phyloP scores from a whole-genome alignment of 768 basidiomycete species.

The Termitomyces sp. region DNA sequence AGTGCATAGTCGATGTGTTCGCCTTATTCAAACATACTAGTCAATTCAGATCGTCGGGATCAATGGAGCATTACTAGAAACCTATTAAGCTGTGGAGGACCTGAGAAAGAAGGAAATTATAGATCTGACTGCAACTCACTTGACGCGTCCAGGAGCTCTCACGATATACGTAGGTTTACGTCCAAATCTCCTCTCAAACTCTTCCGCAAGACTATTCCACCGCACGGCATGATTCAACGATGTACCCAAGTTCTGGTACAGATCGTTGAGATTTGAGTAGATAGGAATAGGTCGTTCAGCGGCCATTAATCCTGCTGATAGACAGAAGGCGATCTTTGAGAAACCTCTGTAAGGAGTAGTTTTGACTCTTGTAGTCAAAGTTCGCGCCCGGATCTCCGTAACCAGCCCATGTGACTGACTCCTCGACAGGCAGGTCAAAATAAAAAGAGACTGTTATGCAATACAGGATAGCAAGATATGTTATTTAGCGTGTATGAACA shows the following conservation, averaged over 20 bases:
- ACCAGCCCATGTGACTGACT: too few species aligned
- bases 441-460: too few species aligned
- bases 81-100: constrained; percentile 36
- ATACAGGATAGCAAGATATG: too few species aligned
- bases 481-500: neutral
- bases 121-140: constrained; percentile 38
- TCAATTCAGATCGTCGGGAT: neutral
- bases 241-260: constrained; percentile 50
- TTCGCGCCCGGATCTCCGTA: too few species aligned
- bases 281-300: constrained; percentile 58
- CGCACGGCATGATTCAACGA: constrained; percentile 53
- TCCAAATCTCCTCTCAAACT: constrained; percentile 64
- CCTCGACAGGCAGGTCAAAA: too few species aligned
- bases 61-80: constrained; percentile 8
- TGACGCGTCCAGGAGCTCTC: constrained; percentile 78
- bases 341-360: too few species aligned
- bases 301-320: constrained; percentile 33
- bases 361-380: too few species aligned
- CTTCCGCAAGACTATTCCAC: constrained; percentile 57
- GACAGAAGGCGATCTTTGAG: neutral
- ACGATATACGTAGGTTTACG: constrained; percentile 66
- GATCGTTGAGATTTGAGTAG: constrained; percentile 51
- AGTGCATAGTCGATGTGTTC: constrained; percentile 85
- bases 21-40: constrained; percentile 32
- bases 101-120: neutral